Evolutionary conservation across 1,139 yeast species (phyloP).

Genomic region (Diutina sp.): DNA sequence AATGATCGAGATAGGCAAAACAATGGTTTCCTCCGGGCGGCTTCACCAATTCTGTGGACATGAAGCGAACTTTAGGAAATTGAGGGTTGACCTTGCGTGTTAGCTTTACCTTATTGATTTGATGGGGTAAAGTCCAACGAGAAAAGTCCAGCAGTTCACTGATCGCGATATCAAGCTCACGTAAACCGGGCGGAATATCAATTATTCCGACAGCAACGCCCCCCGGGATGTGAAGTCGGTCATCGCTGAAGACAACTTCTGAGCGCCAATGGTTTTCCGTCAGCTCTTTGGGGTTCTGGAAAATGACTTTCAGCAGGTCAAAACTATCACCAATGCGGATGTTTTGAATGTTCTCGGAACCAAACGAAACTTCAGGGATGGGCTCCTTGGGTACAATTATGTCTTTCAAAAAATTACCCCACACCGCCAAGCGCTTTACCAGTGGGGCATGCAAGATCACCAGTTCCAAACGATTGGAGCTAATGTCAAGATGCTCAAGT

Average conservation of each 20-base stretch:
- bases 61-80: not conserved
- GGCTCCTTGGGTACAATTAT: not conserved
- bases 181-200: not conserved
- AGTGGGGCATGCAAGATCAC: not conserved
- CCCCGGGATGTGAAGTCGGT: not conserved
- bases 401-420: not conserved
- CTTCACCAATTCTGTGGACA: not conserved
- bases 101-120: not conserved
- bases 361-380: not conserved
- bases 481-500: not conserved
- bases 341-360: not conserved
- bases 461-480: not conserved
- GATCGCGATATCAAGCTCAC: not conserved
- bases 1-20: not conserved
- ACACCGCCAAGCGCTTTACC: not conserved
- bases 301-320: not conserved
- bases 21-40: not conserved
- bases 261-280: not conserved
- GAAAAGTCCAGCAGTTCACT: not conserved
- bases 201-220: not conserved
- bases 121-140: not conserved
- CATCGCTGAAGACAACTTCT: not conserved
- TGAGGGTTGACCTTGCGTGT: not conserved
- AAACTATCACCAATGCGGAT: not conserved
- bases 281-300: not conserved